Base-by-base conservation (phyloP, 2,329 filamentous ascomycete species). In the Aureobasidium melanogenum region DNA sequence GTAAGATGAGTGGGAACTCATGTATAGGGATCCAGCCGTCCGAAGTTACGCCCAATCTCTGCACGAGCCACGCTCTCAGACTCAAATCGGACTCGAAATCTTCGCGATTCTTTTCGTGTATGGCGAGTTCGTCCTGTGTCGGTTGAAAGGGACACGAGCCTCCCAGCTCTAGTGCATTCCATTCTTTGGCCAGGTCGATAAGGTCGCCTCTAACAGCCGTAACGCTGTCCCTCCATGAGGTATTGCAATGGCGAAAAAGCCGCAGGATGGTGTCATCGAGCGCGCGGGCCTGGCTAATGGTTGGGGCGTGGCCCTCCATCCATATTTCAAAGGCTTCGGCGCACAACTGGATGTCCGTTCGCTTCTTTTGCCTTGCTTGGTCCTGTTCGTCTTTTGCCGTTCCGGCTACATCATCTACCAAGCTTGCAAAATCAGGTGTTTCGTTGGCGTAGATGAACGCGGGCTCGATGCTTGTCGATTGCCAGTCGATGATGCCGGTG, bases 401-500 rank as follows among this genome's bases (percentile, higher is more conserved):
- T 30, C 26, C 5, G 10, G 24, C 1, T 10, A 28, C 10, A 30
- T 30, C 22, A 24, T 48, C 44, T 12, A 48, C 22, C 22, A 60
- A 34, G n/a, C 46, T 52, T 41, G 63, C 63, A 46, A 66, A 66
- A 50, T 67, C 66, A 6, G 66, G 66, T 26, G 51, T 62, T 32
- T 63, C 59, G 19, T 43, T 39, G n/a, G 61, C 64, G 38, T 63
- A 60, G 6, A 64, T 36, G 43, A 66, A 66, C 19, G 64, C 54
- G n/a, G 66, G 66, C 41, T 64, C 59, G 26, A 67, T 59, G 17
- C 63, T 62, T 15, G 63, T 62, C 15, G 65, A 66, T 66, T 74
- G 69, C 71, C 71, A 74, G 60, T 74, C 70, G 38, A 74, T 72
- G 60, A 73, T 69, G 38, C 66, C 66, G 10, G 69, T 66, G 48